A percentile compares a stretch with the other conserved stretches of the same genome.
phyloP scores from a whole-genome alignment of 2,329 filamentous ascomycete species.

The Penicillium sp. region DNA sequence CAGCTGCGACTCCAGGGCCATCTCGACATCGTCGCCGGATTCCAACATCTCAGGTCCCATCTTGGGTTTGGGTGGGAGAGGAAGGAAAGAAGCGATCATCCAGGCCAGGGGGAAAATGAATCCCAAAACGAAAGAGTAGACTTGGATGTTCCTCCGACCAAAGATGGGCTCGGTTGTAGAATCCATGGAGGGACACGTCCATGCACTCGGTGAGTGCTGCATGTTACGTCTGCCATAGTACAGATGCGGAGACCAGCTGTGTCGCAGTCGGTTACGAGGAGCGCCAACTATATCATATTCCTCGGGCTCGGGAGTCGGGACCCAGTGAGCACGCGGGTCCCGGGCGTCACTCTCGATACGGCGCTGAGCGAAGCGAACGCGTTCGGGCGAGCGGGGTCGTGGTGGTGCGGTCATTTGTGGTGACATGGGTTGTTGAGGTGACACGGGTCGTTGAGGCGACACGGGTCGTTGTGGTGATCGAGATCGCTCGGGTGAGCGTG shows the following conservation, averaged over 20 bases:
- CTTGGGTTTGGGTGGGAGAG: constrained; percentile 58
- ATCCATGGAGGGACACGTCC: constrained; percentile 68
- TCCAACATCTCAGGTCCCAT: constrained; percentile 50
- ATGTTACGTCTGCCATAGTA: constrained; percentile 58
- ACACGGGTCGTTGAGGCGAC: constrained; percentile 5
- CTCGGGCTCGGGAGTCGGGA: constrained; percentile 26
- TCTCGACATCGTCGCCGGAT: constrained; percentile 37
- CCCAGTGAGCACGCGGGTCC: constrained; percentile 46
- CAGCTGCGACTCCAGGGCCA: constrained; percentile 44
- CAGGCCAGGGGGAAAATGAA: constrained; percentile 77
- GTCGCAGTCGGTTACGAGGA: constrained; percentile 49
- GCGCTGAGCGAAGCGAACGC: constrained; percentile 16
- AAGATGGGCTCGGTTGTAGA: constrained; percentile 60
- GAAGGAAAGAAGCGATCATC: constrained; percentile 73
- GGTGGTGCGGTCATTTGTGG: constrained; percentile 5
- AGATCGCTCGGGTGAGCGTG: constrained; percentile 14
- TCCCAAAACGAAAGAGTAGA: constrained; percentile 68
- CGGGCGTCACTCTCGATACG: constrained; percentile 31
- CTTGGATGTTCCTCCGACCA: constrained; percentile 67
- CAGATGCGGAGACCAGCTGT: constrained; percentile 70
- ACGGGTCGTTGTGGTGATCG: constrained; percentile 3
- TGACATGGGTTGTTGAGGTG: constrained; percentile 3
- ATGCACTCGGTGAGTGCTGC: constrained; percentile 54
- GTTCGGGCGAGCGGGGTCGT: constrained; percentile 4
- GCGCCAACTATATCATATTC: constrained; percentile 23